Base-by-base conservation (phyloP, 176 grass and related monocot genomes). In the Aegilops longissima region DNA sequence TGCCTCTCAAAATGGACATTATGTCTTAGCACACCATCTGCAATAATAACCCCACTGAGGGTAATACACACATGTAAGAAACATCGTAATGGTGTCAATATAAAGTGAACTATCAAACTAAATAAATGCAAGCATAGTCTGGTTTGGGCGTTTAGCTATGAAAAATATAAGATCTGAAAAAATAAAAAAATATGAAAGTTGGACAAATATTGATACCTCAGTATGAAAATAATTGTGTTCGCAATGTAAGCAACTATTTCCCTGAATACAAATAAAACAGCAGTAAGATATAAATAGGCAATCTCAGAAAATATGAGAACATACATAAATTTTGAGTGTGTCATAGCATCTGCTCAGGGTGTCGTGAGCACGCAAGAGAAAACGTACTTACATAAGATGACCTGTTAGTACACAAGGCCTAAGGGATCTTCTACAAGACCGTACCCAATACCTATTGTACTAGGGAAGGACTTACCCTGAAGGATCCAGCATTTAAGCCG, bases 221-320 rank as follows among this genome's bases (percentile, higher is more conserved):
- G 77, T 78, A 98, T 98, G 90, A 98, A 98, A 78, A 98, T 92
- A 63, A 98, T 68, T 42, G 95, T 98, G 68, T 98, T 98, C 23
- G 93, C 93, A 73, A 98, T 92, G 69, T 98, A 98, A 45, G 95
- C 83, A 59, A 98, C 93, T 91, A 98, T 98, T 92, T 98, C 95
- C 95, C 95, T 98, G 81, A 82, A 89, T 87, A 90, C 21, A 81
- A 66, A 36, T 35, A 90, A 87, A 92, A 72, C 5, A 61, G 6
- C 5, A 38, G 76, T 80, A 30, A 82, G 70, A 76, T 40, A 77
- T 17, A 58, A 84, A 85, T 70, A 77, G 44, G 45, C 8, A 80
- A 21, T 47, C 54, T 83, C 14, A 16, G 30, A 59, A 66, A 61
- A 76, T 73, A 73, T 73, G 68, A 73, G 39, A 42, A 38, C 36